Evolutionary conservation across 2,329 filamentous ascomycete species (phyloP).

Genomic region (Penicillium sp.): DNA sequence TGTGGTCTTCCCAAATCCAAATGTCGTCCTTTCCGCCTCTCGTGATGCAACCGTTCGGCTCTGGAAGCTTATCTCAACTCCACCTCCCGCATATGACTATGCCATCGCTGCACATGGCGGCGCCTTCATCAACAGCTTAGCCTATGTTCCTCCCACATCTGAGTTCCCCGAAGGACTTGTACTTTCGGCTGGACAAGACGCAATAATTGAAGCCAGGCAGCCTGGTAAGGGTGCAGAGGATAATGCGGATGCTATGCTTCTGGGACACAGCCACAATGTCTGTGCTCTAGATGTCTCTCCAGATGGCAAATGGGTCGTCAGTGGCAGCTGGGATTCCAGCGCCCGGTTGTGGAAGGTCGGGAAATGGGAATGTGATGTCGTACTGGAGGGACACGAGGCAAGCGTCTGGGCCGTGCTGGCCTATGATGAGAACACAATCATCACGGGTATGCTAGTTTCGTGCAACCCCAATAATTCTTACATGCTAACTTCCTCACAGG

Average conservation of each 20-base stretch:
- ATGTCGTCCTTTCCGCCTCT: slow-evolving; percentile 77
- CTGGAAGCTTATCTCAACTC: slow-evolving; percentile 69
- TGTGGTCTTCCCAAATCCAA: slow-evolving; percentile 71
- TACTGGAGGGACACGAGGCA: slow-evolving; percentile 72
- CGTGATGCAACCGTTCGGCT: slow-evolving; percentile 85
- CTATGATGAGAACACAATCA: slow-evolving; percentile 72
- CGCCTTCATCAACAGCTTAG: slow-evolving; percentile 82
- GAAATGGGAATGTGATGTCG: slow-evolving; percentile 74
- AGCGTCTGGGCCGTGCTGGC: slow-evolving; percentile 91
- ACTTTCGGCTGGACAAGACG: slow-evolving; percentile 84
- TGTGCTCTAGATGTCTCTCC: slow-evolving; percentile 79
- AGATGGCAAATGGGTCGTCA: slow-evolving; percentile 72
- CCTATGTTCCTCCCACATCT: slow-evolving; percentile 68
- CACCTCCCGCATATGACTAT: slow-evolving; percentile 70
- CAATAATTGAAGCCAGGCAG: slow-evolving; percentile 84
- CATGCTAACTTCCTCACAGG: slow-evolving; percentile 45
- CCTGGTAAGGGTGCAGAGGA: slow-evolving; percentile 65
- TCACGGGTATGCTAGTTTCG: slow-evolving; percentile 57
- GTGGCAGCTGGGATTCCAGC: slow-evolving; percentile 89
- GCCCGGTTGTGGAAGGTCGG: slow-evolving; percentile 82
- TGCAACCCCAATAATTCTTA: not conserved
- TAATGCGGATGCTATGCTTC: slow-evolving; percentile 78
- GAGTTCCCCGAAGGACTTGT: slow-evolving; percentile 75
- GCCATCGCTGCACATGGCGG: slow-evolving; percentile 76
- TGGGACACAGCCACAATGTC: slow-evolving; percentile 85